phyloP scores from a whole-genome alignment of 192 early-diverging fungal species.

The Backusella psychrophila region DNA sequence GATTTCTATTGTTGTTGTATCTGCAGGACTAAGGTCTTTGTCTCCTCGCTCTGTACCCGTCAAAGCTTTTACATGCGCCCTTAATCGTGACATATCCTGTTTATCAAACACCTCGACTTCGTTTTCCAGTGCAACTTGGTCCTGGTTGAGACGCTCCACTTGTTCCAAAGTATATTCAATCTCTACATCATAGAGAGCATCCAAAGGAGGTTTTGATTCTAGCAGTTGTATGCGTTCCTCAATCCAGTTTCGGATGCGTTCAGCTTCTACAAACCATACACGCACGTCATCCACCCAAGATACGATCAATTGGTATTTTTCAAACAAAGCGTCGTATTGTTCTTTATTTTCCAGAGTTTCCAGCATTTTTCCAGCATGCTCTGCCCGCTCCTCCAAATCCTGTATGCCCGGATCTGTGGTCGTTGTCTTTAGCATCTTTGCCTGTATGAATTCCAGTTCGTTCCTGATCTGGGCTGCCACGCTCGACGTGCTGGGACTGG shows the following conservation, averaged over 20 bases:
- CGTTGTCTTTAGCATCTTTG: slow-evolving; percentile 40
- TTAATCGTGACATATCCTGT: slow-evolving; percentile 42
- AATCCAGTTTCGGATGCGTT: slow-evolving; percentile 42
- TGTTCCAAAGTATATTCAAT: slow-evolving; percentile 19
- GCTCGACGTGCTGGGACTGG: neutral
- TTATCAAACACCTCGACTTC: slow-evolving; percentile 41
- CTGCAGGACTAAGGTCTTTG: slow-evolving; percentile 40
- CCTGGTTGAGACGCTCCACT: slow-evolving; percentile 29
- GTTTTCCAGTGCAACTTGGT: slow-evolving; percentile 30
- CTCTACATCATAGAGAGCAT: slow-evolving; percentile 22
- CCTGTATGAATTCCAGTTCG: slow-evolving; percentile 35
- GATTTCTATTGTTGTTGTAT: slow-evolving; percentile 46
- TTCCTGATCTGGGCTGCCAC: slow-evolving; percentile 8
- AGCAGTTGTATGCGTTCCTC: slow-evolving; percentile 31
- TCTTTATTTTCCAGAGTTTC: neutral
- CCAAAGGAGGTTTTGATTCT: slow-evolving; percentile 17
- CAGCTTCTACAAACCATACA: slow-evolving; percentile 46
- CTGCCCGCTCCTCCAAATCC: slow-evolving; percentile 25
- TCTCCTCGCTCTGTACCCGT: slow-evolving; percentile 23
- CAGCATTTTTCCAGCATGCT: slow-evolving; percentile 10
- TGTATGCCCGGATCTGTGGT: slow-evolving; percentile 36
- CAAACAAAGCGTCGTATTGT: slow-evolving; percentile 13
- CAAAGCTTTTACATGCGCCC: slow-evolving; percentile 42
- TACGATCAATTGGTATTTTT: slow-evolving; percentile 23
- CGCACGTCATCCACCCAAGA: slow-evolving; percentile 39